Base-by-base conservation (phyloP, 176 grass and related monocot genomes). In the Eragrostis nindensis region DNA sequence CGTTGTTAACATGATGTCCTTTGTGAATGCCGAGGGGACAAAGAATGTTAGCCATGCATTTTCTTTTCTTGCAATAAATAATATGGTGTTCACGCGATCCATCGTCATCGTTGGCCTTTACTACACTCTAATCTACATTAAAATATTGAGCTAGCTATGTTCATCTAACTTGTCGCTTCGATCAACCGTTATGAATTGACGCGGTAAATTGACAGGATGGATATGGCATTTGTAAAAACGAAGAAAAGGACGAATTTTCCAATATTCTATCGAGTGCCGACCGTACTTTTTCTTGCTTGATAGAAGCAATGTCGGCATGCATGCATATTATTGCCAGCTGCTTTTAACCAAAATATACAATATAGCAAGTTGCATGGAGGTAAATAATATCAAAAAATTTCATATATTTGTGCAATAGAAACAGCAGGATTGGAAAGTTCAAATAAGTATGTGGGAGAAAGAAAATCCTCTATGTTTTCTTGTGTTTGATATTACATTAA, bases 81-180 rank as follows among this genome's bases (percentile, higher is more conserved):
- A 61, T 67, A 65, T 22, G 24, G 1, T 45, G 57, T 66, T 79
- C 8, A 13, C 21, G 3, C 62, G 67, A 63, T 54, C 32, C 47
- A 54, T 78, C 17, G n/a, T 76, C 60, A 64, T 78, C n/a, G n/a
- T n/a, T n/a, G n/a, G n/a, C n/a, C n/a, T n/a, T n/a, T 85, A 32
- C 17, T 78, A 30, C 44, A 78, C 67, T 55, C 68, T 25, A 46
- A n/a, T 13, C 7, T 41, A 36, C 29, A 45, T 47, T 73, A 73
- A 74, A 86, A 78, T 78, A 86, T 45, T 10, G 38, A 36, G 52
- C 1, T 72, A 15, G 17, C 3, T 18, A 30, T 62, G 66, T 36
- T 78, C 57, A 66, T 79, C 68, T 66, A 74, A 80, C 50, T 74
- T 80, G 70, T 86, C 77, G 60, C 74, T 68, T 80, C 50, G 49